Percentiles rank a stretch among this genome's conserved stretches.
Evolutionary conservation across 305 asterid species (phyloP).

Genomic region (Fraxinus xanthoxyloides): DNA sequence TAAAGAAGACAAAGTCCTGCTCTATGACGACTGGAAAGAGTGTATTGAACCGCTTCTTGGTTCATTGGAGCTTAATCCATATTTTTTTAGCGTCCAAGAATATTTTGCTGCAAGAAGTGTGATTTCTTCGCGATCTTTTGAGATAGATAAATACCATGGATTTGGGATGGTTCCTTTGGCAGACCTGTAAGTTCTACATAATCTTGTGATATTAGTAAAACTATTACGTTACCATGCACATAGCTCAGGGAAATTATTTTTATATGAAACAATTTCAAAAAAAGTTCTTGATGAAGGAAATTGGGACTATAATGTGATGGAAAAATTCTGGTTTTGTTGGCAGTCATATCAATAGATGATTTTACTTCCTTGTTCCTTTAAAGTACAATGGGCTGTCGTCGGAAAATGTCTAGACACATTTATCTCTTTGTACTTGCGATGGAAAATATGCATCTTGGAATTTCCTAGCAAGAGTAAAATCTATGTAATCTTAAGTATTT

Average conservation of each 20-base stretch:
- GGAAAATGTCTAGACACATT: background rate
- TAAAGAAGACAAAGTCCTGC: conserved; percentile 70
- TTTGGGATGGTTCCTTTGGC: conserved; percentile 96
- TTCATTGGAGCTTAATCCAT: conserved; percentile 45
- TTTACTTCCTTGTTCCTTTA: background rate
- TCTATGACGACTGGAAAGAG: conserved; percentile 79
- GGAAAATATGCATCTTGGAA: background rate
- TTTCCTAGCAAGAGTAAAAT: background rate
- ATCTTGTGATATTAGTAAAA: conserved; percentile 7
- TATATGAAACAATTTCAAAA: background rate
- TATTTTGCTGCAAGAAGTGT: conserved; percentile 81
- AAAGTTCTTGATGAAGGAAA: background rate
- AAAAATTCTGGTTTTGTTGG: conserved; percentile 1
- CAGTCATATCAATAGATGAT: background rate
- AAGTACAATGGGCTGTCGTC: background rate
- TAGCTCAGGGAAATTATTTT: conserved; percentile 4
- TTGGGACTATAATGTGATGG: background rate
- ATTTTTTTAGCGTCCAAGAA: conserved; percentile 59
- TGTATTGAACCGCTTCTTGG: conserved; percentile 68
- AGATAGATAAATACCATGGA: conserved; percentile 79
- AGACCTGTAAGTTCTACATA: conserved; percentile 69
- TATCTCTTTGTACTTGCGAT: background rate
- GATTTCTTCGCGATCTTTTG: conserved; percentile 80
- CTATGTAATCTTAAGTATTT: background rate
- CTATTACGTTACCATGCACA: background rate